Conservation (phyloP, 441 rosid genomes). For the Populus hybrid region DNA sequence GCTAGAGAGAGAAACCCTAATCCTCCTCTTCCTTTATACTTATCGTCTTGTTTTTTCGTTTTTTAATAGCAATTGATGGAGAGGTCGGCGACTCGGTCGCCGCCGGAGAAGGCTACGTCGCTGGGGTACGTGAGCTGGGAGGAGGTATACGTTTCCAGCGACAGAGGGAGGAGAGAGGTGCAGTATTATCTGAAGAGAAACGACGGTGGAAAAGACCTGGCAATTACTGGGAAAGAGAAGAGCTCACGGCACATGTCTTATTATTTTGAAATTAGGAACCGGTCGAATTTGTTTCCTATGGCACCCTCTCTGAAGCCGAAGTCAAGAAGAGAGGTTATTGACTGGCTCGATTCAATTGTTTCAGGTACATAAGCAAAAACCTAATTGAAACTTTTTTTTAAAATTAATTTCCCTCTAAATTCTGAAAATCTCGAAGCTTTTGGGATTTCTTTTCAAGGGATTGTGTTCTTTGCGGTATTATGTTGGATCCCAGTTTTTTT, state of each 20-base stretch:
- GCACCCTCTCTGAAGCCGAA: conserved; percentile 35
- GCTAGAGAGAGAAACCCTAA: conserved; percentile 12
- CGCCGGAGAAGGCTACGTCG: conserved; percentile 21
- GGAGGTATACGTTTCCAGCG: conserved; percentile 47
- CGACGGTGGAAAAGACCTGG: conserved; percentile 64
- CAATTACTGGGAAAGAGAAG: conserved; percentile 59
- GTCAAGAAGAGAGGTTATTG: conserved; percentile 53
- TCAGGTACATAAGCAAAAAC: conserved; percentile 42
- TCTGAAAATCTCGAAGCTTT: background rate
- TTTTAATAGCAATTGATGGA: background rate
- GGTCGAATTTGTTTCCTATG: conserved; percentile 24
- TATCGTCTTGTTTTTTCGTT: background rate
- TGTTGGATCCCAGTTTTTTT: background rate
- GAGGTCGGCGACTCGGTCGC: conserved; percentile 4
- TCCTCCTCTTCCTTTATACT: background rate
- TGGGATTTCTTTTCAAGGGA: background rate
- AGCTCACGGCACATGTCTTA: conserved; percentile 55
- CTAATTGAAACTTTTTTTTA: background rate
- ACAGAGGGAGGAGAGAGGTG: conserved; percentile 55
- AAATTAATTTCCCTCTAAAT: background rate
- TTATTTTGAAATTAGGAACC: conserved; percentile 36
- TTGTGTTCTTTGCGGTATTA: background rate
- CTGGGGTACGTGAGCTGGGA: conserved; percentile 59
- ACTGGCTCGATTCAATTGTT: conserved; percentile 62
- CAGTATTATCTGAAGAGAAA: conserved; percentile 57